Percentiles rank a stretch among this genome's conserved stretches.
These are phyloP conservation scores for Pyrus betulifolia DNA, from an alignment of 306 rosid genomes.

Conservation along the genomic window DNA sequence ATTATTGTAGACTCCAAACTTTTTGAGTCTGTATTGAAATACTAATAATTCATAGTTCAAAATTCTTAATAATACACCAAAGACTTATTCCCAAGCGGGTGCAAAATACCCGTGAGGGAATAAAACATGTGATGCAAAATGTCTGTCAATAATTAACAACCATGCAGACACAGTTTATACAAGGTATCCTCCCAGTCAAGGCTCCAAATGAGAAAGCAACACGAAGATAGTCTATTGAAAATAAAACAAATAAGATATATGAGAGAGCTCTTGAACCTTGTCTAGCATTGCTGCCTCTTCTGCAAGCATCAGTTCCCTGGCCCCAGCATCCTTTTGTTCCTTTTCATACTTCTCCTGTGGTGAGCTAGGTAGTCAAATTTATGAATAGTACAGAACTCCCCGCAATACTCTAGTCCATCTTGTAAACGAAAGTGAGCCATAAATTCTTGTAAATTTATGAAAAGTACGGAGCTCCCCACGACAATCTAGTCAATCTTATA, in stretches of 20 bases:
- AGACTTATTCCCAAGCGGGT: too few species aligned
- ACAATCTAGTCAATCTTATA: slow-evolving; percentile 8
- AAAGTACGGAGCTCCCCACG: slow-evolving; percentile 12
- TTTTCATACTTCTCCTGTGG: slow-evolving; percentile 71
- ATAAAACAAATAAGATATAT: neutral
- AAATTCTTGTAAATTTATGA: slow-evolving; percentile 3
- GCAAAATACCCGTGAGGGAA: too few species aligned
- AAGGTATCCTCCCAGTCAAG: neutral
- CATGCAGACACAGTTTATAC: neutral
- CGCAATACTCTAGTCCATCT: neutral
- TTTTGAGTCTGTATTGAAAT: too few species aligned
- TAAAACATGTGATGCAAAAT: too few species aligned
- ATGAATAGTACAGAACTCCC: slow-evolving; percentile 18
- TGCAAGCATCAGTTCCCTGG: slow-evolving; percentile 82
- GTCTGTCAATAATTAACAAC: neutral
- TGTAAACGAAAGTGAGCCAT: slow-evolving; percentile 2
- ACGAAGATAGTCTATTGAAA: neutral
- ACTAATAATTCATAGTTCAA: too few species aligned
- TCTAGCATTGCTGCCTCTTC: slow-evolving; percentile 89
- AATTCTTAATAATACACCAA: too few species aligned
- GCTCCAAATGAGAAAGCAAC: neutral
- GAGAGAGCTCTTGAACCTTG: slow-evolving; percentile 42
- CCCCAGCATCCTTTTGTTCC: slow-evolving; percentile 83
- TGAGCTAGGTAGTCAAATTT: slow-evolving; percentile 3
- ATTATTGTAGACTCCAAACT: neutral